Conservation (phyloP, 345 rosid genomes). For the Ceriops tagal region DNA sequence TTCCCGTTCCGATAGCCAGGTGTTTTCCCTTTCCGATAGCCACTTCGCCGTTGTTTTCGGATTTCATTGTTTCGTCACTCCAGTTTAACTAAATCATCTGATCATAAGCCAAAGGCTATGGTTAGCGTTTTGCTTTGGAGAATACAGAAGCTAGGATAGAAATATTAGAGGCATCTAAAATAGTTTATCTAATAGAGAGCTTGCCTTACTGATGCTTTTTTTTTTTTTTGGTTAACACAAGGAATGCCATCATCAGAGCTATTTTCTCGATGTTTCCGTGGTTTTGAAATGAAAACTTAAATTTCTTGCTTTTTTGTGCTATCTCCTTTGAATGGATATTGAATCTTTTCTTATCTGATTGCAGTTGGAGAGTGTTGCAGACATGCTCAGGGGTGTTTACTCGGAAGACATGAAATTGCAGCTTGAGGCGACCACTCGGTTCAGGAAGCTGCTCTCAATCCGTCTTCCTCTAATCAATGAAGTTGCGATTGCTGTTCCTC, state of each 20-base stretch:
- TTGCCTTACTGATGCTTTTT: no score
- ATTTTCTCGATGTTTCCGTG: background rate
- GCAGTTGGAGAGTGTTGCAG: conserved; percentile 26
- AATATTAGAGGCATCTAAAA: no score
- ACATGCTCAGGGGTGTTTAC: conserved; percentile 24
- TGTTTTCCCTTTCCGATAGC: background rate
- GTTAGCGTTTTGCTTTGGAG: no score
- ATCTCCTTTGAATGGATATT: background rate
- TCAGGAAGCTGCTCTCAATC: conserved; percentile 29
- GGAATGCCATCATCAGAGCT: background rate
- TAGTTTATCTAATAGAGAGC: no score
- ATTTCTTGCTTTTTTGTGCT: background rate
- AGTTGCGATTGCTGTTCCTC: conserved; percentile 31
- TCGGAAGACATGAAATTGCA: conserved; percentile 16
- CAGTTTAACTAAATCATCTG: no score
- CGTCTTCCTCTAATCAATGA: conserved; percentile 28
- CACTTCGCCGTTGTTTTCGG: background rate
- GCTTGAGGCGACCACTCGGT: conserved; percentile 27
- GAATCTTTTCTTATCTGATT: background rate
- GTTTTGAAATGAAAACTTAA: background rate
- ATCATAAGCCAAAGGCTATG: no score
- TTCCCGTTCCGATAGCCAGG: conserved; percentile 20
- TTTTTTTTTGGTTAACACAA: background rate
- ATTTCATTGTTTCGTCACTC: background rate
- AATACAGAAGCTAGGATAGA: no score